Percentiles rank a stretch among this genome's conserved stretches.
Evolutionary conservation across 2,329 filamentous ascomycete species (phyloP).

Genomic region (Beauveria sp.): DNA sequence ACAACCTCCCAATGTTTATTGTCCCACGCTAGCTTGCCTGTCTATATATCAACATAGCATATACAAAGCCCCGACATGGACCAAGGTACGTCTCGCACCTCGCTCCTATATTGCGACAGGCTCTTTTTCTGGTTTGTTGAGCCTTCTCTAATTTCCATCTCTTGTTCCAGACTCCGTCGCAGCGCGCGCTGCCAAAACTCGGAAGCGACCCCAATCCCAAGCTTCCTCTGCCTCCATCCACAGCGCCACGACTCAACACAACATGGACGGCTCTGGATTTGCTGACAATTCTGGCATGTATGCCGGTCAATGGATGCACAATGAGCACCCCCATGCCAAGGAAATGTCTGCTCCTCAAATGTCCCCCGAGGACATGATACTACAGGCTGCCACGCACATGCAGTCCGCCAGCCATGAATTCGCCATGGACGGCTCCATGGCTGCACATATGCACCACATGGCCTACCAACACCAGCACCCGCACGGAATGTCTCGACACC

Average conservation of each 20-base stretch:
- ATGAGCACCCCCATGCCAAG: constrained; percentile 35
- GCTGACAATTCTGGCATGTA: constrained; percentile 38
- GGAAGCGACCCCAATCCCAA: constrained; percentile 45
- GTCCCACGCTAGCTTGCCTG: constrained; percentile 25
- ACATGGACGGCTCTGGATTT: constrained; percentile 40
- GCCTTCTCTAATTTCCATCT: not conserved
- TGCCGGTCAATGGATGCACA: constrained; percentile 41
- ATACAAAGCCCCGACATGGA: constrained; percentile 23
- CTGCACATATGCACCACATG: constrained; percentile 36
- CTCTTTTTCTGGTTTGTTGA: not conserved
- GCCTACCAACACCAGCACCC: constrained; percentile 33
- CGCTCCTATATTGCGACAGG: constrained; percentile 16
- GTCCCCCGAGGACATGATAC: constrained; percentile 51
- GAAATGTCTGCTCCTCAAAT: constrained; percentile 39
- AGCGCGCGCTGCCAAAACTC: constrained; percentile 31
- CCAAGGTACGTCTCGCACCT: constrained; percentile 24
- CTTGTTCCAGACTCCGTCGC: constrained; percentile 22
- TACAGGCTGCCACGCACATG: constrained; percentile 50
- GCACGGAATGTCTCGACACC: constrained; percentile 36
- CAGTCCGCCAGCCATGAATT: constrained; percentile 44
- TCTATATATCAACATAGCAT: constrained; percentile 22
- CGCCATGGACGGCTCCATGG: constrained; percentile 39
- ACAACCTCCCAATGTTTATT: constrained; percentile 33
- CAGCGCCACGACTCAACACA: constrained; percentile 42
- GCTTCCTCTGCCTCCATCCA: constrained; percentile 51